Base-by-base conservation (phyloP, 495 filamentous ascomycete species). In the Beverwykella pulmonaria region DNA sequence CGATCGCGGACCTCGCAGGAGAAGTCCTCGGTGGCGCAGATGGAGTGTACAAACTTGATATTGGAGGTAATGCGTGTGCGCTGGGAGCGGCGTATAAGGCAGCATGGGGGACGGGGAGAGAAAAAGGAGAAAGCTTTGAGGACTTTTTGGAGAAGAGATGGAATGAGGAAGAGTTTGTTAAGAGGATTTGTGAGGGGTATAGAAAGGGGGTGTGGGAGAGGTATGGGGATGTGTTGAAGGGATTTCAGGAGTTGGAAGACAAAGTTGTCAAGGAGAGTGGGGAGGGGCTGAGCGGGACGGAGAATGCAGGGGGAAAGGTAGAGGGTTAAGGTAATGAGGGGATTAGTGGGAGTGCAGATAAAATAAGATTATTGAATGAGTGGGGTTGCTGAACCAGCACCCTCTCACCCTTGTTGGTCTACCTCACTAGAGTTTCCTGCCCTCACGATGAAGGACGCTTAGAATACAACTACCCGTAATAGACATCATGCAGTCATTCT, bases 71-170 rank as follows among this genome's bases (percentile, higher is more conserved):
- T 78, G 93, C 94, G 29, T 98, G 94, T 76, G 94, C 93, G 20
- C 77, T 98, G 9, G 94, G 93, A 12, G 92, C 92, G 19, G 94
- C 93, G n/a, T 97, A 98, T 75, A 97, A 97, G 79, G 93, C 94
- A 53, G 88, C 93, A 0, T 98, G 94, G 94, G 91, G 88, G 0
- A 79, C 91, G 32, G 92, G 97, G 79, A 79, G 91, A 30, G 8
- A 52, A 39, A 20, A 32, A 1, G 84, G 83, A 25, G 87, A 96
- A 82, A 88, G 83, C 10, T 98, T 97, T 80, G 94, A 97, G 74
- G 87, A 92, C 39, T 80, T 95, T 67, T 87, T 98, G 48, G 90
- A 87, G 1, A 75, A 81, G 64, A 79, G 94, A 63, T 98, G 94
- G 94, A 83, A 83, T 59, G 93, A 97, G 78, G 87, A 89, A 70